phyloP scores from a whole-genome alignment of 129 eudicot genomes.

The Artemisia annua region DNA sequence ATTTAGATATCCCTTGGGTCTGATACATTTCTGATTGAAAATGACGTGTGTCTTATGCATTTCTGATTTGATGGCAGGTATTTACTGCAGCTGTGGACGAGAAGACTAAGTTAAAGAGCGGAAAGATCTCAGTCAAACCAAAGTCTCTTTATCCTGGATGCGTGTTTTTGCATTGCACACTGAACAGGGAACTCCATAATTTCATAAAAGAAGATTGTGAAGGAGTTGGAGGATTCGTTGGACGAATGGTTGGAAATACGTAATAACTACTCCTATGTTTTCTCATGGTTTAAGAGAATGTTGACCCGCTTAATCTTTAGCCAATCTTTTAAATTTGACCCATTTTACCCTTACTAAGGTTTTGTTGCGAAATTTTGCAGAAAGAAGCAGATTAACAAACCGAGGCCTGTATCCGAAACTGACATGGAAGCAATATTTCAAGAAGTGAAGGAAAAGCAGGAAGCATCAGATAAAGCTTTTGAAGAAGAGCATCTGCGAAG shows the following conservation, averaged over 20 bases:
- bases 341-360: background rate
- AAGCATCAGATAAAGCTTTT: conserved; percentile 69
- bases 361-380: conserved; percentile 35
- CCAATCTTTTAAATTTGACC: no score
- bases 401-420: conserved; percentile 64
- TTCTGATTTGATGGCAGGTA: conserved; percentile 48
- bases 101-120: conserved; percentile 76
- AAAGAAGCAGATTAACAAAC: conserved; percentile 69
- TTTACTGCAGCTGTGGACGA: conserved; percentile 62
- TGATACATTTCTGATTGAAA: background rate
- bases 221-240: conserved; percentile 85
- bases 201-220: conserved; percentile 72
- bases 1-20: no score
- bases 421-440: conserved; percentile 74
- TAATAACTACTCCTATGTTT: conserved; percentile 35
- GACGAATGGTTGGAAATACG: conserved; percentile 90
- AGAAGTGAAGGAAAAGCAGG: conserved; percentile 88
- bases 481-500: conserved; percentile 52
- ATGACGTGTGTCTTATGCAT: background rate
- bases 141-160: conserved; percentile 78
- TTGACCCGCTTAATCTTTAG: no score
- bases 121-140: conserved; percentile 65
- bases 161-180: conserved; percentile 69
- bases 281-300: no score
- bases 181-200: conserved; percentile 79